phyloP scores from a whole-genome alignment of 179 eudicot species.

The Beta macrorhiza region DNA sequence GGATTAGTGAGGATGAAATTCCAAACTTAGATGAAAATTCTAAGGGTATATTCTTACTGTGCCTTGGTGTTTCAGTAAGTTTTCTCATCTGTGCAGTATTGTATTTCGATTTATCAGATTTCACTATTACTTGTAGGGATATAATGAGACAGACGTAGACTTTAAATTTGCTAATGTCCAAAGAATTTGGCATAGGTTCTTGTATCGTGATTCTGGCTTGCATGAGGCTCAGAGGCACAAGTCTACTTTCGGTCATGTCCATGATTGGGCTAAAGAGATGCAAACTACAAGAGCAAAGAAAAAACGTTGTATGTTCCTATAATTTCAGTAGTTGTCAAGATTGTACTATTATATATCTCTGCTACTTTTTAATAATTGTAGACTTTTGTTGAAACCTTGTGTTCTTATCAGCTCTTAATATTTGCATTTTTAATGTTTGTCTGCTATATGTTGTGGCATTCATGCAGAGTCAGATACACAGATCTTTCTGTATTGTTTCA shows the following conservation, averaged over 20 bases:
- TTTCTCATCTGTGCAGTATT: conserved; percentile 8
- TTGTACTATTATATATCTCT: neutral
- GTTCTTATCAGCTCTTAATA: too few species aligned
- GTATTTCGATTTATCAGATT: conserved; percentile 15
- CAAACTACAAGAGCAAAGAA: conserved; percentile 50
- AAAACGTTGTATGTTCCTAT: conserved; percentile 56
- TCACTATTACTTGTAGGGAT: conserved; percentile 43
- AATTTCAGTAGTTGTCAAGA: neutral
- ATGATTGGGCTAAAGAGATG: conserved; percentile 66
- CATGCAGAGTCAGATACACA: too few species aligned
- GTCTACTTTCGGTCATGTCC: conserved; percentile 43
- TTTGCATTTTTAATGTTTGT: too few species aligned
- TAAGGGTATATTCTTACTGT: conserved; percentile 47
- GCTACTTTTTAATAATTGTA: neutral
- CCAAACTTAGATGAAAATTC: conserved; percentile 67
- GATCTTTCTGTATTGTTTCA: too few species aligned
- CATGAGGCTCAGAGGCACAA: conserved; percentile 91
- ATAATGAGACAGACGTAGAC: conserved; percentile 79
- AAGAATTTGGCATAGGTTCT: conserved; percentile 85
- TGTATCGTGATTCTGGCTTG: conserved; percentile 75
- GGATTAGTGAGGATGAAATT: conserved; percentile 78
- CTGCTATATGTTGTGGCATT: too few species aligned
- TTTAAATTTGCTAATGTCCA: conserved; percentile 77
- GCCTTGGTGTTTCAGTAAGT: neutral
- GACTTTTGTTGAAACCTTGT: neutral